Percentiles rank a stretch among this genome's conserved stretches.
Conservation (phyloP, 495 filamentous ascomycete species). For the Podospora pseudocomata region DNA sequence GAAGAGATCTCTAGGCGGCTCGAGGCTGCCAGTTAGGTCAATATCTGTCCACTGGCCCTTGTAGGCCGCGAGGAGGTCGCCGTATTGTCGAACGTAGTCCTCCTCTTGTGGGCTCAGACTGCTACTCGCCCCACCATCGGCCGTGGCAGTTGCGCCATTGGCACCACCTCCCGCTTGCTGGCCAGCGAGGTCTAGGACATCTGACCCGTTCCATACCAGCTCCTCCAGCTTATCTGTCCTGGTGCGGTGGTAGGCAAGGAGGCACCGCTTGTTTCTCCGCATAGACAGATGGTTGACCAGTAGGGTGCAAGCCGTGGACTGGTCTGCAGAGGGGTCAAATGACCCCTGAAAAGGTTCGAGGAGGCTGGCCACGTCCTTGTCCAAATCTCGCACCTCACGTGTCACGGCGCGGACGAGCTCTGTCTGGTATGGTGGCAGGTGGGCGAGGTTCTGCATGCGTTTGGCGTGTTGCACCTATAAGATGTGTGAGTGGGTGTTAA, state of each 20-base stretch:
- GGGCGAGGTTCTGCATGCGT: conserved; percentile 80
- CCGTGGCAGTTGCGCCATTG: conserved; percentile 33
- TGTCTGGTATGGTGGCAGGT: conserved; percentile 90
- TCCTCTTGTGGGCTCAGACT: conserved; percentile 96
- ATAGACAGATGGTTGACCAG: conserved; percentile 93
- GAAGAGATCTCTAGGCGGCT: conserved; percentile 92
- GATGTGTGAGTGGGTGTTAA: conserved; percentile 22
- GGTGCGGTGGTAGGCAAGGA: conserved; percentile 90
- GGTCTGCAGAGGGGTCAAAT: conserved; percentile 82
- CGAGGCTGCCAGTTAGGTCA: conserved; percentile 90
- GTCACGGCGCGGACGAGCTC: conserved; percentile 85
- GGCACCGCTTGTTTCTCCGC: conserved; percentile 92
- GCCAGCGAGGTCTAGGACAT: conserved; percentile 57
- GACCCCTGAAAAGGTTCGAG: conserved; percentile 76
- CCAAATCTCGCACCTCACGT: conserved; percentile 89
- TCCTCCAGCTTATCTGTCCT: conserved; percentile 89
- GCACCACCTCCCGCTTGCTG: conserved; percentile 35
- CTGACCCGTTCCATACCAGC: conserved; percentile 85
- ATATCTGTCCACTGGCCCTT: conserved; percentile 99
- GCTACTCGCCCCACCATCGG: conserved; percentile 53
- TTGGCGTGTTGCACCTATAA: conserved; percentile 94
- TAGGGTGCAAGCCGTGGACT: conserved; percentile 78
- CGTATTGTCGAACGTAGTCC: conserved; percentile 88
- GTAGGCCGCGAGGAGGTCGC: conserved; percentile 88
- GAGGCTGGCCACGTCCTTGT: conserved; percentile 78